phyloP scores from a whole-genome alignment of 1,284 basidiomycete genomes.

The Marasmius fiardii region DNA sequence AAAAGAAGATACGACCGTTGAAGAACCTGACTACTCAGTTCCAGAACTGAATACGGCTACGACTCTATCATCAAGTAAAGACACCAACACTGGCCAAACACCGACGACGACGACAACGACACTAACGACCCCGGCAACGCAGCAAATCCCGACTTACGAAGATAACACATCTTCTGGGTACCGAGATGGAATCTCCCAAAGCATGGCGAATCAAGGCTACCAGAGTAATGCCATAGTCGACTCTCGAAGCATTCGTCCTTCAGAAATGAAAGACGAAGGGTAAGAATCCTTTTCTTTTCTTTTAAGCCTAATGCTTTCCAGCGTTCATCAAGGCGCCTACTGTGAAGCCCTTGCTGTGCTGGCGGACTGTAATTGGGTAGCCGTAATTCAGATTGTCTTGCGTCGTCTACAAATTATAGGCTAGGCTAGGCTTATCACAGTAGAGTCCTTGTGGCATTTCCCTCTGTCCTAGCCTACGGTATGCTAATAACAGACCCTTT shows the following conservation, averaged over 20 bases:
- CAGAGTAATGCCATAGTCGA: slow-evolving; percentile 39
- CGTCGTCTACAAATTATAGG: slow-evolving; percentile 58
- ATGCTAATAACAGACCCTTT: slow-evolving; percentile 67
- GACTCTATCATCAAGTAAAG: slow-evolving; percentile 14
- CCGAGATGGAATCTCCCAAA: slow-evolving; percentile 23
- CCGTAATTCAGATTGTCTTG: slow-evolving; percentile 50
- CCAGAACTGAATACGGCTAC: not conserved
- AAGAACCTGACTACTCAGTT: not conserved
- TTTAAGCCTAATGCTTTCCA: slow-evolving; percentile 11
- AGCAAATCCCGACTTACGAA: slow-evolving; percentile 75
- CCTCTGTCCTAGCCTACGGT: slow-evolving; percentile 66
- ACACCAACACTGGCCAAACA: slow-evolving; percentile 7
- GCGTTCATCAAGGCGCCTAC: slow-evolving; percentile 6
- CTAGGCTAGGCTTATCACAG: slow-evolving; percentile 71
- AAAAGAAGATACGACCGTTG: slow-evolving; percentile 9
- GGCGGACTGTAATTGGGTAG: slow-evolving; percentile 5
- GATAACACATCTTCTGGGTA: slow-evolving; percentile 54
- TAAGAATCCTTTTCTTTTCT: slow-evolving; percentile 47
- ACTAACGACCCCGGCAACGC: slow-evolving; percentile 37
- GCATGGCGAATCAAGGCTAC: slow-evolving; percentile 31
- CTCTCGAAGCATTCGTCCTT: slow-evolving; percentile 77
- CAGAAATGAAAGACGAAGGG: slow-evolving; percentile 99
- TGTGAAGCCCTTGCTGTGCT: slow-evolving; percentile 3
- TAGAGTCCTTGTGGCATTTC: slow-evolving; percentile 68
- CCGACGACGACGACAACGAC: slow-evolving; percentile 1